Evolutionary conservation across 192 early-diverging fungal species (phyloP).

Genomic region (Coemansia sp.): DNA sequence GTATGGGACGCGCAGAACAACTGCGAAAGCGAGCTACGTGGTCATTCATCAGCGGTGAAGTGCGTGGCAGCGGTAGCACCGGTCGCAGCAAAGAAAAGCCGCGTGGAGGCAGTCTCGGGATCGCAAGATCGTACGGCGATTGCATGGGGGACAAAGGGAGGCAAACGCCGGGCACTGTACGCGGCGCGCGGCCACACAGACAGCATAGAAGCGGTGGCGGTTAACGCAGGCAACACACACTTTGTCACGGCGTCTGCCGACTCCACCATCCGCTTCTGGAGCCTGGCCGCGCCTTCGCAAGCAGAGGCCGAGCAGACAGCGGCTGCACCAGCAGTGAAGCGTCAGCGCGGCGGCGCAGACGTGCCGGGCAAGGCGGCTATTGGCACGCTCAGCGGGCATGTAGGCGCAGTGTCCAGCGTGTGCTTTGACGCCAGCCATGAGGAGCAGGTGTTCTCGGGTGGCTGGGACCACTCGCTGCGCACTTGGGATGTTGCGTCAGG

Average conservation of each 20-base stretch:
- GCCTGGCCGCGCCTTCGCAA: conserved; percentile 56
- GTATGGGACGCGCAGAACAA: conserved; percentile 80
- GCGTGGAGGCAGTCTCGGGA: conserved; percentile 56
- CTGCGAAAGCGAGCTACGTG: conserved; percentile 63
- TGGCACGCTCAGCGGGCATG: conserved; percentile 67
- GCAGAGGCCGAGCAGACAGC: conserved; percentile 47
- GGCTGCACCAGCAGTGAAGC: conserved; percentile 37
- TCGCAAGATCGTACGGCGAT: conserved; percentile 69
- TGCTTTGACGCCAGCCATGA: conserved; percentile 64
- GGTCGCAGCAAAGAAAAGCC: conserved; percentile 43
- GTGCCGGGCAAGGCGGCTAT: conserved; percentile 43
- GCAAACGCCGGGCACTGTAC: conserved; percentile 57
- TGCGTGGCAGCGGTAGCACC: conserved; percentile 60
- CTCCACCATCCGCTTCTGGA: conserved; percentile 78
- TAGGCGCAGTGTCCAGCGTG: conserved; percentile 72
- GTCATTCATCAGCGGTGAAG: conserved; percentile 75
- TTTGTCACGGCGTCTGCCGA: conserved; percentile 71
- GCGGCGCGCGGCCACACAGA: conserved; percentile 79
- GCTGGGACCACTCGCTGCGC: conserved; percentile 92
- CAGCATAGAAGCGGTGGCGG: conserved; percentile 71
- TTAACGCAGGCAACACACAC: conserved; percentile 56
- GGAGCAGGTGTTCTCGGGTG: conserved; percentile 76
- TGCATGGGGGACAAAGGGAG: conserved; percentile 60
- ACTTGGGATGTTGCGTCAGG: conserved; percentile 84
- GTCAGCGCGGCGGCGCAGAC: conserved; percentile 21